Percentiles rank a stretch among this genome's conserved stretches.
Evolutionary conservation across 306 rosid species (phyloP).

Genomic region (Cucurbita pepo): DNA sequence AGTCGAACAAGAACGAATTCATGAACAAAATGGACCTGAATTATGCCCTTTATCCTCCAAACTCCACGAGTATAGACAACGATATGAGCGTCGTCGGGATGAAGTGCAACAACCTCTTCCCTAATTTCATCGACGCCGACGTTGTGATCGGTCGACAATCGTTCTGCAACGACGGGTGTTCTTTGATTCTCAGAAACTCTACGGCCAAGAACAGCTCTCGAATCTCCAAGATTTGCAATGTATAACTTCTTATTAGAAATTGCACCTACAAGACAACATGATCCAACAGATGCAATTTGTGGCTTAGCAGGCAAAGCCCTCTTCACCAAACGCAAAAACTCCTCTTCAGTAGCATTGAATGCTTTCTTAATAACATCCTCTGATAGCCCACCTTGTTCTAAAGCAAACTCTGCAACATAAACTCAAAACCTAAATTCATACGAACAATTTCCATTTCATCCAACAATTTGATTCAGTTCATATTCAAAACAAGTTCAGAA

Average conservation of each 20-base stretch:
- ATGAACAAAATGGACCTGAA: slow-evolving; percentile 46
- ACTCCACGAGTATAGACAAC: slow-evolving; percentile 71
- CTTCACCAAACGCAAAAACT: slow-evolving; percentile 60
- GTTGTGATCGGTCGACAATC: slow-evolving; percentile 86
- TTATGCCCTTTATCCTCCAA: slow-evolving; percentile 95
- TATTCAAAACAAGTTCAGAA: neutral
- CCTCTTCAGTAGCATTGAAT: slow-evolving; percentile 75
- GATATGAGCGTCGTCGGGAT: slow-evolving; percentile 76
- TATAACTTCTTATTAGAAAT: slow-evolving; percentile 53
- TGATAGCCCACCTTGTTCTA: slow-evolving; percentile 78
- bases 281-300: slow-evolving; percentile 73
- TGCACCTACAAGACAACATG: slow-evolving; percentile 90
- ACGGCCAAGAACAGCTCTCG: slow-evolving; percentile 85
- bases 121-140: slow-evolving; percentile 84
- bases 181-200: slow-evolving; percentile 13
- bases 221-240: slow-evolving; percentile 89
- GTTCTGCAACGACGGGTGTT: slow-evolving; percentile 40
- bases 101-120: slow-evolving; percentile 78
- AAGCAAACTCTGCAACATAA: slow-evolving; percentile 46
- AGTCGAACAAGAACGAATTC: neutral
- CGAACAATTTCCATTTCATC: neutral
- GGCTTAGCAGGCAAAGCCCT: slow-evolving; percentile 39
- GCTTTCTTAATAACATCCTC: slow-evolving; percentile 79
- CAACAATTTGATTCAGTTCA: neutral
- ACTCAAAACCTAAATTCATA: slow-evolving; percentile 6